phyloP scores from a whole-genome alignment of 2,329 filamentous ascomycete species.

The Geoglossum cookeanum region DNA sequence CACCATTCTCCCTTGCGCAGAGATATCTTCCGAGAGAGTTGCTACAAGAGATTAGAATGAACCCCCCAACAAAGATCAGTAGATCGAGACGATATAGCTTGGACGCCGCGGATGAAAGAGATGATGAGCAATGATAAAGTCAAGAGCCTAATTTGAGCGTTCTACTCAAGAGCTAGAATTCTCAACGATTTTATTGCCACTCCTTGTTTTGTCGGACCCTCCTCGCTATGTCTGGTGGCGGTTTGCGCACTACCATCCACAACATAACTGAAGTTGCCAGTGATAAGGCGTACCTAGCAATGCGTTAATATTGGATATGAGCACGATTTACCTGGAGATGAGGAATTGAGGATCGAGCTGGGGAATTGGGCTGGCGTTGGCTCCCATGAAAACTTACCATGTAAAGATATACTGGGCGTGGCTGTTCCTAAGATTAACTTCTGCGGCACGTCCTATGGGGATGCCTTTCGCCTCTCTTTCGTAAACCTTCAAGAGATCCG shows the following conservation, averaged over 20 bases:
- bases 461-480: conserved; percentile 64
- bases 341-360: neutral
- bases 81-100: conserved; percentile 23
- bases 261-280: conserved; percentile 85
- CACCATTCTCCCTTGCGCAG: conserved; percentile 69
- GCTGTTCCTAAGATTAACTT: conserved; percentile 89
- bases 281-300: conserved; percentile 60
- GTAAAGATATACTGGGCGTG: conserved; percentile 98
- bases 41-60: conserved; percentile 63
- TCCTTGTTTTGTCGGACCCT: conserved; percentile 59
- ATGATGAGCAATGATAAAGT: conserved; percentile 22
- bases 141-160: conserved; percentile 15
- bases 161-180: neutral
- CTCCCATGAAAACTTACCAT: conserved; percentile 47
- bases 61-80: conserved; percentile 33
- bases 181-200: conserved; percentile 35
- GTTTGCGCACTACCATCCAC: conserved; percentile 85
- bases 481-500: conserved; percentile 57
- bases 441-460: conserved; percentile 70
- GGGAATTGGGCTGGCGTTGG: neutral
- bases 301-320: neutral
- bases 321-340: neutral
- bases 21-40: conserved; percentile 66
- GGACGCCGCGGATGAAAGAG: conserved; percentile 20
- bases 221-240: conserved; percentile 49